A percentile compares a stretch with the other conserved stretches of the same genome.
phyloP scores from a whole-genome alignment of 2,329 filamentous ascomycete genomes.

The Nothophoma quercina region DNA sequence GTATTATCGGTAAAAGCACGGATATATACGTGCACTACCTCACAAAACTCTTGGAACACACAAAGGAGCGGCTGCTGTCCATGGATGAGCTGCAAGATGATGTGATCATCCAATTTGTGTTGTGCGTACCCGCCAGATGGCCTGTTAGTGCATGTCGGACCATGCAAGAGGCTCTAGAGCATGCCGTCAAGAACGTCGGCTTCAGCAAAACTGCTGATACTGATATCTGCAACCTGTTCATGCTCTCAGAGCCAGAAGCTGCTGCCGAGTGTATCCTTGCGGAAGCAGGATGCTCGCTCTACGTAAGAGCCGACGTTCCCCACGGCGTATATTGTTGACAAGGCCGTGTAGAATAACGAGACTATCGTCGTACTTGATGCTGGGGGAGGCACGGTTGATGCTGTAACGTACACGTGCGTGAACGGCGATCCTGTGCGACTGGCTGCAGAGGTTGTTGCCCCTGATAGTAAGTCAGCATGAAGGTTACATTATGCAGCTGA shows the following conservation, averaged over 20 bases:
- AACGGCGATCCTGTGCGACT: conserved; percentile 18
- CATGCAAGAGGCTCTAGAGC: neutral
- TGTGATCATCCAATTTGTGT: neutral
- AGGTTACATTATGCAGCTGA: neutral
- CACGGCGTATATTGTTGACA: neutral
- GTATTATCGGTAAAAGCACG: neutral
- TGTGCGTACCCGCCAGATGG: neutral
- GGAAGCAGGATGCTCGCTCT: conserved; percentile 18
- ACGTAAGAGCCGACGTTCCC: conserved; percentile 19
- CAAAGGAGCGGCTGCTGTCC: neutral
- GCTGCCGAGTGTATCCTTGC: conserved; percentile 27
- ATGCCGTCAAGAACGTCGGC: neutral
- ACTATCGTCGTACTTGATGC: neutral
- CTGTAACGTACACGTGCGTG: conserved; percentile 21
- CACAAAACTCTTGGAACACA: neutral
- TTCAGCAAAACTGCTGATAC: neutral
- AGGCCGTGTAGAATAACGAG: neutral
- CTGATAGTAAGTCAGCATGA: conserved; percentile 19
- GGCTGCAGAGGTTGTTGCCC: conserved; percentile 18
- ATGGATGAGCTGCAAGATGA: neutral
- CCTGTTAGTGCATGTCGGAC: neutral
- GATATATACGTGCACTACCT: neutral
- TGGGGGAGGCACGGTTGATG: conserved; percentile 6
- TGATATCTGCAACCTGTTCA: conserved; percentile 26
- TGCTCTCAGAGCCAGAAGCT: conserved; percentile 33